Evolutionary conservation across 2,329 filamentous ascomycete genomes (phyloP), one percentile per base, ranked within the genome.

Genomic region (Colletotrichum tropicale): DNA sequence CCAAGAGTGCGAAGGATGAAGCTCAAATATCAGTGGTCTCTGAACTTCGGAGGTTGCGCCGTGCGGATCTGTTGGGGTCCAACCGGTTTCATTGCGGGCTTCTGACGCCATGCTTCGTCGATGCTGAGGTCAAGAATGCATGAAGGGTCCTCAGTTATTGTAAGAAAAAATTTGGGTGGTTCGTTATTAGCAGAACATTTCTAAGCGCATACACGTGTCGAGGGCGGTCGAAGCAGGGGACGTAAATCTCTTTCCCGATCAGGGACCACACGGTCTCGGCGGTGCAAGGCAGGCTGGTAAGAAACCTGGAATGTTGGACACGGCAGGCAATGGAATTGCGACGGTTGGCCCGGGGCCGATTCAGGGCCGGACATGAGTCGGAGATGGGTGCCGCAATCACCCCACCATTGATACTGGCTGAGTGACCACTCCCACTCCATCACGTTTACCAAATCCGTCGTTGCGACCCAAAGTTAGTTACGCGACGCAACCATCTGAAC

Each of bases 201-300:
- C 15, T 36, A 34, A 72, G 64, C 73, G n/a, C 73, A 69, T n/a
- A 61, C 36, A 62, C 61, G 61, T 52, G 72, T 75, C 52, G 52
- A 61, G 36, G 15, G 43, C 28, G 26, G 28, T 64, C 16, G 55
- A 58, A 61, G 55, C 16, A 61, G 32, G 32, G n/a, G 13, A 13
- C 26, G 72, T 16, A 62, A 74, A 69, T 76, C 74, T 65, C 64
- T 76, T 76, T 60, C 70, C 64, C 15, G n/a, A 65, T 60, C 58
- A 52, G 70, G 38, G 70, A 24, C 34, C 34, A n/a, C 15, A 48
- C 32, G 21, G 64, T 69, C 70, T 75, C 64, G 62, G 64, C 70
- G 64, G 74, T 69, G 56, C 64, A 69, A 58, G 70, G 65, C 48
- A 24, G 64, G 36, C 64, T 58, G 32, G 58, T 13, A 61, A 60